A percentile compares a stretch with the other conserved stretches of the same genome.
Evolutionary conservation across 1,284 basidiomycete species (phyloP).

Genomic region (Ganoderma sinense): DNA sequence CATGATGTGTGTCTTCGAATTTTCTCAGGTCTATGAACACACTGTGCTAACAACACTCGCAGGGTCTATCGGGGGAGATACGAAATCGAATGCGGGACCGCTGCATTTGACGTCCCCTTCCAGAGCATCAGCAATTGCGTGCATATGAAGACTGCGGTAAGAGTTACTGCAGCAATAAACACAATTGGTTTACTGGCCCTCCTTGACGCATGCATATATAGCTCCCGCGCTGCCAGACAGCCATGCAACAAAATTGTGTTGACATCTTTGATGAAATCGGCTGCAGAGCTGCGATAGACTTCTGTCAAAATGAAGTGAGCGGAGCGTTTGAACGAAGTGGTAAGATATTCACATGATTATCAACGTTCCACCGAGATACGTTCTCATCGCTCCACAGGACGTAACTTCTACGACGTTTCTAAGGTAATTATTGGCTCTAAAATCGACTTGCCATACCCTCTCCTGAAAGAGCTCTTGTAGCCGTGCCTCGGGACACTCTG

Average conservation of each 20-base stretch:
- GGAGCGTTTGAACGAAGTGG: conserved; percentile 59
- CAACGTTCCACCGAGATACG: not conserved
- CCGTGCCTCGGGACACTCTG: conserved; percentile 61
- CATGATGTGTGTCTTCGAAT: conserved; percentile 52
- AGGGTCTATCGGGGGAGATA: conserved; percentile 70
- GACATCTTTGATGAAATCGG: conserved; percentile 66
- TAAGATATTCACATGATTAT: conserved; percentile 36
- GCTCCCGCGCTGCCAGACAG: conserved; percentile 63
- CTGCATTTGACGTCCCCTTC: conserved; percentile 61
- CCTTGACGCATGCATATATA: conserved; percentile 33
- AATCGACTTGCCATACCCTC: not conserved
- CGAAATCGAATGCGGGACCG: conserved; percentile 67
- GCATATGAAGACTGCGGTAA: conserved; percentile 64
- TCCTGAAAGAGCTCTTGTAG: conserved; percentile 37
- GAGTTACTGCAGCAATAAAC: conserved; percentile 30
- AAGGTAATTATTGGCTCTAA: conserved; percentile 49
- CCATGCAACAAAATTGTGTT: conserved; percentile 56
- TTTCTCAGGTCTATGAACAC: too few relatives aligned
- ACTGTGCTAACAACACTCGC: not conserved
- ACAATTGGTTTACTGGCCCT: not conserved
- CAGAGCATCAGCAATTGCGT: conserved; percentile 65
- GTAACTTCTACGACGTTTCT: conserved; percentile 78
- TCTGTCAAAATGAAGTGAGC: conserved; percentile 68
- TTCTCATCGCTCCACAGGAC: conserved; percentile 43
- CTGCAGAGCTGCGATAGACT: conserved; percentile 66